Evolutionary conservation across 768 basidiomycete species (phyloP).

Genomic region (Termitomyces sp.): DNA sequence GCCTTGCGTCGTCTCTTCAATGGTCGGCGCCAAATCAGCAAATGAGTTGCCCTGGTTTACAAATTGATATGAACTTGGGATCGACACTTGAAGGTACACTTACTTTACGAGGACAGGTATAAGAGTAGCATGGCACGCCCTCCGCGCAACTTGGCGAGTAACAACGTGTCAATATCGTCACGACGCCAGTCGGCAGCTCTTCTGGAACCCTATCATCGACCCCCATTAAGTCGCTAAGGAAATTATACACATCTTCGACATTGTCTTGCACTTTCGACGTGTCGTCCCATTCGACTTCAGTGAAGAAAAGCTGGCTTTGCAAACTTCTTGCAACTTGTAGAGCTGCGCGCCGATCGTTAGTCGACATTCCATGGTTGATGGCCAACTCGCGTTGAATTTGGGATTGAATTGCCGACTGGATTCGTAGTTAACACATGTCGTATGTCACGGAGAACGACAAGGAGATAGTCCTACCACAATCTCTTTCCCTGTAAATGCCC

Average conservation of each 20-base stretch:
- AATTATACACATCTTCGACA: conserved; percentile 92
- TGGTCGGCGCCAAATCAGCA: conserved; percentile 20
- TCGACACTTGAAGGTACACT: conserved; percentile 4
- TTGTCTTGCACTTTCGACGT: conserved; percentile 74
- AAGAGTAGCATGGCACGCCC: conserved; percentile 77
- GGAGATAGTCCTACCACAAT: conserved; percentile 67
- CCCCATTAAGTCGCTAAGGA: conserved; percentile 78
- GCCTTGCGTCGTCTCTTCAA: conserved; percentile 26
- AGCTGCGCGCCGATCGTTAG: conserved; percentile 78
- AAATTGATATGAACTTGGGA: background rate
- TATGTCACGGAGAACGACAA: background rate
- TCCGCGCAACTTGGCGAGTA: conserved; percentile 87
- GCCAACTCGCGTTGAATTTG: conserved; percentile 84
- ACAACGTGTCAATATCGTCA: conserved; percentile 87
- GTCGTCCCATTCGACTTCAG: conserved; percentile 92
- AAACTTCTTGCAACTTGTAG: conserved; percentile 86
- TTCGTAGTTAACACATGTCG: background rate
- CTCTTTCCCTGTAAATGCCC: conserved; percentile 92
- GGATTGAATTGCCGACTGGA: conserved; percentile 80
- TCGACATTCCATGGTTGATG: conserved; percentile 68
- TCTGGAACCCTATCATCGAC: conserved; percentile 55
- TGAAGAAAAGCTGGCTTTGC: conserved; percentile 92
- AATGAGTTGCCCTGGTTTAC: conserved; percentile 27
- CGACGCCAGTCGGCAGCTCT: conserved; percentile 82
- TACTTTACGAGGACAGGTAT: conserved; percentile 73